Evolutionary conservation across 1,139 yeast genomes (phyloP), one percentile per base, ranked within the genome.

Genomic region (Kodamaea sp.): DNA sequence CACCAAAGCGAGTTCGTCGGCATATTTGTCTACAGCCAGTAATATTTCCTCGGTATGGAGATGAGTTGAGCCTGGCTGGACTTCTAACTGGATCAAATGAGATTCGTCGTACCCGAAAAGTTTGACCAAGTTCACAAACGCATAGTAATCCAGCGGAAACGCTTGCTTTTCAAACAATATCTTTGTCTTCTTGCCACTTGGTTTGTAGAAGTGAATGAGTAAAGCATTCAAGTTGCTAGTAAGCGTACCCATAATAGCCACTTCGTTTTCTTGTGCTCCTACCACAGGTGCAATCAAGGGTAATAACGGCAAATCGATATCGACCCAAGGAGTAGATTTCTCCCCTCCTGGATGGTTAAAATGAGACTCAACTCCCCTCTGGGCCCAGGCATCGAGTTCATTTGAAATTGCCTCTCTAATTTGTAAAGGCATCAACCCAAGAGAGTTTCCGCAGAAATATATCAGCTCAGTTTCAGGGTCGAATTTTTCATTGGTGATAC

Each of bases 81-180:
- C 86, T 18, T 62, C 65, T 28, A 87, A 38, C 47, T 83, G 87
- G 28, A 90, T 62, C 48, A 90, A 66, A 32, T 80, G 83, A 4
- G 73, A 71, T 34, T 76, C 79, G 42, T 72, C 72, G 41, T 57
- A 67, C 2, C 87, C 88, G 47, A 77, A 79, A 28, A 88, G 58
- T 52, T 71, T 69, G 15, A 78, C 89, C 53, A 86, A 79, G 51
- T 88, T 86, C 44, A 77, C 70, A 43, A 90, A 79, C 2, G 96
- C 95, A 61, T 89, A 90, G 59, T 77, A 85, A 55, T 90, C 97
- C 0, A 95, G 84, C 1, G 97, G 97, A 53, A 90, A 90, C 0
- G 97, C 94, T 39, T 82, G 83, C 47, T 80, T 80, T 53, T 90
- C 97, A 56, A 85, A 85, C 42, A 90, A 55, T 32, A 90, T 85